Evolutionary conservation across 108 stramenopile genomes (phyloP).

Genomic region (Cyclostephanos invisitatus): DNA sequence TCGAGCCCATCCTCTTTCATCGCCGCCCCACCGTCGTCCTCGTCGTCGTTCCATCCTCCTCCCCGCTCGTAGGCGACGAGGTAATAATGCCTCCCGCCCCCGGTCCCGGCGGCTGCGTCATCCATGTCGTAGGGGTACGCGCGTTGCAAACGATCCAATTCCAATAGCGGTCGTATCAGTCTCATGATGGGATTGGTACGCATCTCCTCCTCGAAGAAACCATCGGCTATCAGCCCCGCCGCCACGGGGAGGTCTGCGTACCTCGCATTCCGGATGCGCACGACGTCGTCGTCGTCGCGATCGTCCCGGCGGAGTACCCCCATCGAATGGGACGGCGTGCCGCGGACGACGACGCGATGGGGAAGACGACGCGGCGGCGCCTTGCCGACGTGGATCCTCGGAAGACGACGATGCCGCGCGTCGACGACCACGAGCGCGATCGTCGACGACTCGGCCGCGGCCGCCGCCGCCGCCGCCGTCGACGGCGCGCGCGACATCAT

Average conservation of each 20-base stretch:
- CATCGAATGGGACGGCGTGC: no score
- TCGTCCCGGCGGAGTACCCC: no score
- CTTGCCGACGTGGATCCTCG: no score
- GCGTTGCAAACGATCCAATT: neutral
- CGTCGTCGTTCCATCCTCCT: neutral
- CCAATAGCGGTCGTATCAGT: neutral
- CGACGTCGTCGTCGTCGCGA: neutral
- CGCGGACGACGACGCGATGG: neutral
- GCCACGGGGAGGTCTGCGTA: neutral
- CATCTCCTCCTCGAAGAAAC: neutral
- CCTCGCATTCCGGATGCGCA: neutral
- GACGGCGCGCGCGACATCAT: neutral
- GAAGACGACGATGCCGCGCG: no score
- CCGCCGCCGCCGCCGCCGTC: neutral
- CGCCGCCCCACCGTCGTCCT: neutral
- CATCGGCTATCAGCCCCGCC: neutral
- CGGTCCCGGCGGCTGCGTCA: neutral
- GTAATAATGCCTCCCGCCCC: neutral
- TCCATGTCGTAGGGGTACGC: neutral
- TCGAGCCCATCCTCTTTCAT: neutral
- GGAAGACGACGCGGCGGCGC: neutral
- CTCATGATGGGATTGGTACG: neutral
- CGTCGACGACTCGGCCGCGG: no score
- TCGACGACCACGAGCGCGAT: no score
- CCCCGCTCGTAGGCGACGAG: neutral